Conservation (phyloP, 371 early-diverging fungal species). For the Mortierella sp. region DNA sequence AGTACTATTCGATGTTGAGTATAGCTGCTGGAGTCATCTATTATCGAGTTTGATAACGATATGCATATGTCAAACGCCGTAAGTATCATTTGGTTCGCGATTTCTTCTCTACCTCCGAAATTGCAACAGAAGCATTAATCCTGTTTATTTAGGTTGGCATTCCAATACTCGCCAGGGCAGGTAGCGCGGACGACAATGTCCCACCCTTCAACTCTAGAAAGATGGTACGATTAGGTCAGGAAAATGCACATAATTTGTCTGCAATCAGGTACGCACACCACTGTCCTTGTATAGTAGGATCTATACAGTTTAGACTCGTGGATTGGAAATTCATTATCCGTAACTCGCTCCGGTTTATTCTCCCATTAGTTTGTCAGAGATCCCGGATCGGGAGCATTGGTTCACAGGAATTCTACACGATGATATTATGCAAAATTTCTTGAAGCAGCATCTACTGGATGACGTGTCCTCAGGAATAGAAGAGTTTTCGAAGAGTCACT, state of each 20-base stretch:
- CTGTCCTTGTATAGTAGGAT: neutral
- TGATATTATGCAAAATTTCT: slow-evolving; percentile 60
- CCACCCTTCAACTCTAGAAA: slow-evolving; percentile 77
- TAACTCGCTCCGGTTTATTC: neutral
- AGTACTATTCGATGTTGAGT: neutral
- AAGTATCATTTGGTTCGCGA: slow-evolving; percentile 7
- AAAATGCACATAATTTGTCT: slow-evolving; percentile 61
- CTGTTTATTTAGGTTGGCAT: slow-evolving; percentile 62
- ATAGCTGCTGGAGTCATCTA: slow-evolving; percentile 56
- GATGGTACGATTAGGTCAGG: slow-evolving; percentile 71
- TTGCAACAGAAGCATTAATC: neutral
- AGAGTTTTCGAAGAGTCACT: neutral
- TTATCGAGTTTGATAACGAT: slow-evolving; percentile 80
- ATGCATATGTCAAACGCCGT: slow-evolving; percentile 75
- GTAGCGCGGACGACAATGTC: slow-evolving; percentile 77
- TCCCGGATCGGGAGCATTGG: slow-evolving; percentile 74
- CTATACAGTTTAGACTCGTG: no score
- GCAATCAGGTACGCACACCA: slow-evolving; percentile 43
- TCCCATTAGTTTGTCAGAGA: slow-evolving; percentile 65
- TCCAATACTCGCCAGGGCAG: slow-evolving; percentile 70
- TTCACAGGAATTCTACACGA: slow-evolving; percentile 69
- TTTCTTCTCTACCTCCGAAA: neutral
- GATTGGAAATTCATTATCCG: no score
- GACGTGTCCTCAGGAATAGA: slow-evolving; percentile 17
- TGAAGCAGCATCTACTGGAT: slow-evolving; percentile 44